Conservation (phyloP, 1,284 basidiomycete species). For the Fomitopsis pinicola region DNA sequence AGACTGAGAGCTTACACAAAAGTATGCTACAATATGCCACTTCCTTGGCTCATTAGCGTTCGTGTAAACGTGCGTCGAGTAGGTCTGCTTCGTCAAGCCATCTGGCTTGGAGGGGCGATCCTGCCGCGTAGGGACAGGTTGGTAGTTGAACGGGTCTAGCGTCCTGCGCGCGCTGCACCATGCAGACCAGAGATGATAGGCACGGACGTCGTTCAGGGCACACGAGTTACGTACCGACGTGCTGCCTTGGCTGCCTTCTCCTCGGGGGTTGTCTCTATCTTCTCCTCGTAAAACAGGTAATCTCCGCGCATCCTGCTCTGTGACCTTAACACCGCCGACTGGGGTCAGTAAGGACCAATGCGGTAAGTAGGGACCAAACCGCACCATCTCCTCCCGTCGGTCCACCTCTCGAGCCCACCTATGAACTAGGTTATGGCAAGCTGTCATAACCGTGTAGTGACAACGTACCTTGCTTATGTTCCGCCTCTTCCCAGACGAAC, state of each 20-base stretch:
- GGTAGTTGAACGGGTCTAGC: conserved; percentile 51
- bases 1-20: conserved; percentile 32
- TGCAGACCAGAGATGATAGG: conserved; percentile 4
- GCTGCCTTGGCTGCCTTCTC: conserved; percentile 72
- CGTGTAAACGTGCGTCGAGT: conserved; percentile 66
- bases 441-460: conserved; percentile 1
- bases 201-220: conserved; percentile 6
- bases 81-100: conserved; percentile 76
- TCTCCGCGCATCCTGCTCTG: conserved; percentile 80
- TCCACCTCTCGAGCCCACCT: conserved; percentile 72
- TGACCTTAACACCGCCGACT: conserved; percentile 43
- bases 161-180: conserved; percentile 51
- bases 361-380: conserved; percentile 2
- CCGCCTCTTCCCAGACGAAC: conserved; percentile 81
- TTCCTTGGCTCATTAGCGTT: conserved; percentile 54
- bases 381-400: conserved; percentile 71
- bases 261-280: conserved; percentile 70
- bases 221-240: conserved; percentile 43
- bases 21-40: conserved; percentile 80
- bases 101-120: conserved; percentile 70
- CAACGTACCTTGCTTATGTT: conserved; percentile 48
- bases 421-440: conserved; percentile 6
- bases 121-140: conserved; percentile 58
- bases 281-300: conserved; percentile 76
- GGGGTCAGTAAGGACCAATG: not conserved